Evolutionary conservation across 1,139 yeast species (phyloP).

Genomic region (Geotrichum carabidarum): DNA sequence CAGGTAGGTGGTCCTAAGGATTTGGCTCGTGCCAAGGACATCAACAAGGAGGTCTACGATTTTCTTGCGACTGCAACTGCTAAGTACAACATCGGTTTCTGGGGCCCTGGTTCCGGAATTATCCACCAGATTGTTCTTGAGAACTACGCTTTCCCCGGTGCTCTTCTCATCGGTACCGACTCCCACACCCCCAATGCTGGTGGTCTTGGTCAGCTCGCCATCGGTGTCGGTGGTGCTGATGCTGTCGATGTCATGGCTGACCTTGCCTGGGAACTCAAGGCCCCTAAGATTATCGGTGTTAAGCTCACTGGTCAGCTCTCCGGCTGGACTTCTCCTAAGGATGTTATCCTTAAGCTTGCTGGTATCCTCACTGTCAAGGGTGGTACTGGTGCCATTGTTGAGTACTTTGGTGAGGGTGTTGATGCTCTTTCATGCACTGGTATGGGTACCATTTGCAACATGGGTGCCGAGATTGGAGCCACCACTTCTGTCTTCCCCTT

Average conservation of each 20-base stretch:
- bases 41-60: conserved; percentile 95
- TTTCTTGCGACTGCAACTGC: conserved; percentile 92
- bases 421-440: conserved; percentile 96
- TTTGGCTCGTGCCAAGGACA: conserved; percentile 84
- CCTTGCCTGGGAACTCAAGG: conserved; percentile 96
- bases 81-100: conserved; percentile 97
- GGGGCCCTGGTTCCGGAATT: conserved; percentile 99
- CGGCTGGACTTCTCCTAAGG: conserved; percentile 99
- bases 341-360: conserved; percentile 89
- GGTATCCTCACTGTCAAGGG: conserved; percentile 98
- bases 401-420: conserved; percentile 96
- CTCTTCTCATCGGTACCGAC: conserved; percentile 94
- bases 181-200: conserved; percentile 99
- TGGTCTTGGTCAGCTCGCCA: conserved; percentile 97
- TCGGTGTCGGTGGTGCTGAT: conserved; percentile 99
- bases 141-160: conserved; percentile 98
- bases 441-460: conserved; percentile 99
- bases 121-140: conserved; percentile 96
- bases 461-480: conserved; percentile 99
- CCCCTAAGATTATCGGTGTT: conserved; percentile 96
- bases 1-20: conserved; percentile 91
- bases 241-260: conserved; percentile 97
- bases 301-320: conserved; percentile 91
- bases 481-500: conserved; percentile 98
- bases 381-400: conserved; percentile 97